Conservation (phyloP, 805 yeast genomes). For the Metschnikowia similis region DNA sequence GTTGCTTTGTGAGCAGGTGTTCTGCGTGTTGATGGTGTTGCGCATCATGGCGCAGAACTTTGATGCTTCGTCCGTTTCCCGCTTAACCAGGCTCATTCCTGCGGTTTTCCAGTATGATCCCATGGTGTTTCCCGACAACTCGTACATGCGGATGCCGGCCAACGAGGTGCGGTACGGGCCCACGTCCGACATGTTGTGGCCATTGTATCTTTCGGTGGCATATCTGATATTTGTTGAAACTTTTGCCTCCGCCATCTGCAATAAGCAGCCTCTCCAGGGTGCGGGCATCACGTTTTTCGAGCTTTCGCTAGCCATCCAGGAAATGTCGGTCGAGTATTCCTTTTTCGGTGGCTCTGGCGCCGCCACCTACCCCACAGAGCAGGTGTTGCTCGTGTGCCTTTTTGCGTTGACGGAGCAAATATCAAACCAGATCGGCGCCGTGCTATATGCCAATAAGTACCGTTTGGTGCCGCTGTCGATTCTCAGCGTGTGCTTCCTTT, state of each 20-base stretch:
- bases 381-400: conserved; percentile 46
- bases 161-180: conserved; percentile 42
- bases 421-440: conserved; percentile 58
- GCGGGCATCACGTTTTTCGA: conserved; percentile 72
- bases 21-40: conserved; percentile 29
- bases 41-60: conserved; percentile 19
- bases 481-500: conserved; percentile 43
- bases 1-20: conserved; percentile 22
- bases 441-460: conserved; percentile 48
- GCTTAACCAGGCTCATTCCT: conserved; percentile 11
- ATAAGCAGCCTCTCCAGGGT: conserved; percentile 53
- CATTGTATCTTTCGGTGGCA: conserved; percentile 54
- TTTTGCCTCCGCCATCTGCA: conserved; percentile 54
- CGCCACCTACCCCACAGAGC: conserved; percentile 46
- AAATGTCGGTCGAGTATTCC: conserved; percentile 45
- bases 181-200: conserved; percentile 52
- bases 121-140: conserved; percentile 13
- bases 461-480: conserved; percentile 61
- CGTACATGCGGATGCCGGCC: conserved; percentile 28
- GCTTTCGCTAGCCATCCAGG: conserved; percentile 72
- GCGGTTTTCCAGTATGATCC: conserved; percentile 9
- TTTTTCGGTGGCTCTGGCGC: conserved; percentile 16
- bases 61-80: conserved; percentile 4
- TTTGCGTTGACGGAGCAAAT: conserved; percentile 58
- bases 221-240: conserved; percentile 63